Conservation (phyloP, 257 asterid species). For the Przewalskia tangutica region DNA sequence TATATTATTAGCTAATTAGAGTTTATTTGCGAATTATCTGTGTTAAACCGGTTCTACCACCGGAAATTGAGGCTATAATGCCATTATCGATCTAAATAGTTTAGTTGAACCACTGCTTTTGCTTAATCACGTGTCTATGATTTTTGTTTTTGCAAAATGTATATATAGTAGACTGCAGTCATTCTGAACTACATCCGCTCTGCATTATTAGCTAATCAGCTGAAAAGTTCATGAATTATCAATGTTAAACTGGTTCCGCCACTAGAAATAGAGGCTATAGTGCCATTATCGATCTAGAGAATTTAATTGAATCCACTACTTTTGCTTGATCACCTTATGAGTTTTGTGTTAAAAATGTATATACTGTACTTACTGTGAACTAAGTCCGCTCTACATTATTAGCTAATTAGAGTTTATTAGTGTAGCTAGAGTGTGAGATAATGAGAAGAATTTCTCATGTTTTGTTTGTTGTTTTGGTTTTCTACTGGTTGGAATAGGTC, state of each 20-base stretch:
- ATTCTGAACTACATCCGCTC: not conserved
- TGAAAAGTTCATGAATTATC: not conserved
- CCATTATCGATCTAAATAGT: not conserved
- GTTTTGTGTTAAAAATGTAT: too few species aligned
- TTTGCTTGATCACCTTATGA: not conserved
- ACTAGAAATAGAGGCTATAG: not conserved
- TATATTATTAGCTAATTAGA: not conserved
- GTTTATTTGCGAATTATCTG: not conserved
- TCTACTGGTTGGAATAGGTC: conserved; percentile 40
- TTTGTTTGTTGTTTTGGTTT: not conserved
- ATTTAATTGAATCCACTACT: not conserved
- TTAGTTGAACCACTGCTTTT: not conserved
- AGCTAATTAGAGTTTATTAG: not conserved
- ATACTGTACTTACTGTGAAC: not conserved
- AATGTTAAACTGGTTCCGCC: not conserved
- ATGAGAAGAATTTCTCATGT: not conserved
- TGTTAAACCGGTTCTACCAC: not conserved
- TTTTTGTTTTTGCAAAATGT: too few species aligned
- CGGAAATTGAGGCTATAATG: not conserved
- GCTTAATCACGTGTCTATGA: not conserved
- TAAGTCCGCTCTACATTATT: not conserved
- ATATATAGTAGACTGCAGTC: not conserved
- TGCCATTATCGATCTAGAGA: not conserved
- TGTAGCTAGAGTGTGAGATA: not conserved
- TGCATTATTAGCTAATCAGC: not conserved